phyloP scores from a whole-genome alignment of 768 basidiomycete genomes.

The Russula lepida region DNA sequence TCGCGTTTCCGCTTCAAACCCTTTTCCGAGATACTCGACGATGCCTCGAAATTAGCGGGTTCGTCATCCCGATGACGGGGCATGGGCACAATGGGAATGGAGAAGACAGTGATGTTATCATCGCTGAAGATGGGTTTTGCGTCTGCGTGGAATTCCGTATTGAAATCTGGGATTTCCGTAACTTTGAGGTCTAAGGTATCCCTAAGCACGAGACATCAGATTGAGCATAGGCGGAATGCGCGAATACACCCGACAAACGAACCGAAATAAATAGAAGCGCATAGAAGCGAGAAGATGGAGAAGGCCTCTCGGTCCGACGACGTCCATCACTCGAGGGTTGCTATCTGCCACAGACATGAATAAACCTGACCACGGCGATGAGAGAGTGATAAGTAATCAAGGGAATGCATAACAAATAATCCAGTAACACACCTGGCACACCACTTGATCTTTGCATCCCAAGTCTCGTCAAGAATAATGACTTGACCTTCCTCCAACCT shows the following conservation, averaged over 20 bases:
- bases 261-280: slow-evolving; percentile 64
- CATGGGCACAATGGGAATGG: slow-evolving; percentile 38
- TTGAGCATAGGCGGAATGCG: neutral
- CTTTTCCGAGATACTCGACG: slow-evolving; percentile 10
- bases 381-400: neutral
- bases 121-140: slow-evolving; percentile 49
- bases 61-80: neutral
- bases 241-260: slow-evolving; percentile 18
- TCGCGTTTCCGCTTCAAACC: slow-evolving; percentile 28
- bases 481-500: slow-evolving; percentile 58
- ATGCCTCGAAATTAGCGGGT: neutral
- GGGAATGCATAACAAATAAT: neutral
- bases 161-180: slow-evolving; percentile 33
- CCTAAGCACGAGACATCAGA: slow-evolving; percentile 27
- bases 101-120: slow-evolving; percentile 55
- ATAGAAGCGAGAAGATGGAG: slow-evolving; percentile 62
- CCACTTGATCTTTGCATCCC: slow-evolving; percentile 59
- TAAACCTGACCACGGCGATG: slow-evolving; percentile 39
- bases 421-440: slow-evolving; percentile 50
- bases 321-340: slow-evolving; percentile 43
- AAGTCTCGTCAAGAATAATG: slow-evolving; percentile 64
- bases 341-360: slow-evolving; percentile 77
- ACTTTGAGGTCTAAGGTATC: slow-evolving; percentile 43
- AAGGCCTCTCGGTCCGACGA: slow-evolving; percentile 71
- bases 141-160: slow-evolving; percentile 23